Conservation (phyloP, 1,139 yeast species). For the Candida smagusa region DNA sequence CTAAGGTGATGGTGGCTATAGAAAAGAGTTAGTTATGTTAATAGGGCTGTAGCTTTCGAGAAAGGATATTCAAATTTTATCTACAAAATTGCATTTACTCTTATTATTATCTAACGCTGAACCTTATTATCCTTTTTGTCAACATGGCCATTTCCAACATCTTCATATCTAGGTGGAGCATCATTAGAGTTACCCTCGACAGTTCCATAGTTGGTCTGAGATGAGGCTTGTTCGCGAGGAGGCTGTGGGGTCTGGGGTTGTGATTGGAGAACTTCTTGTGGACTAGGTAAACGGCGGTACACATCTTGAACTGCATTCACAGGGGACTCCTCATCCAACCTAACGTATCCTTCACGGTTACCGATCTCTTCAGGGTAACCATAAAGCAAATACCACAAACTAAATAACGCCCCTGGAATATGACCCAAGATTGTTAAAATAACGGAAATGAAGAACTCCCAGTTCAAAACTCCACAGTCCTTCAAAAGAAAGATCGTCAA, state of each 20-base stretch:
- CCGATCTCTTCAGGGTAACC: slow-evolving; percentile 7
- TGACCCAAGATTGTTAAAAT: slow-evolving; percentile 39
- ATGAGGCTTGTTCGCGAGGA: neutral
- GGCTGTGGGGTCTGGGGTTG: neutral
- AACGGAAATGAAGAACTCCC: slow-evolving; percentile 33
- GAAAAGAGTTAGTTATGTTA: slow-evolving; percentile 9
- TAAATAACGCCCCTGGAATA: slow-evolving; percentile 35
- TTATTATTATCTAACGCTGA: slow-evolving; percentile 17
- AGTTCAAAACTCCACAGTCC: slow-evolving; percentile 27
- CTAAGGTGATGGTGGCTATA: slow-evolving; percentile 70
- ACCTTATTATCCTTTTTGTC: slow-evolving; percentile 27
- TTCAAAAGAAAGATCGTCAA: slow-evolving; percentile 33
- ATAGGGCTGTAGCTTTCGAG: neutral
- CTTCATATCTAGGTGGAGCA: slow-evolving; percentile 29
- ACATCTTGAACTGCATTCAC: neutral
- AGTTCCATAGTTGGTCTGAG: neutral
- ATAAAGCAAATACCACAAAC: slow-evolving; percentile 29
- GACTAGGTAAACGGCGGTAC: neutral
- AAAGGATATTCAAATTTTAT: too few species aligned
- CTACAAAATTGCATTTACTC: too few species aligned
- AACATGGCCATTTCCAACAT: slow-evolving; percentile 15
- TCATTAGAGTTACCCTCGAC: slow-evolving; percentile 9
- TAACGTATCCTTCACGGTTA: slow-evolving; percentile 18
- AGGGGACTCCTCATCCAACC: slow-evolving; percentile 17
- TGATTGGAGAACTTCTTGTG: neutral